Conservation (phyloP, 108 stramenopile genomes). For the Discostella pseudostelligera region DNA sequence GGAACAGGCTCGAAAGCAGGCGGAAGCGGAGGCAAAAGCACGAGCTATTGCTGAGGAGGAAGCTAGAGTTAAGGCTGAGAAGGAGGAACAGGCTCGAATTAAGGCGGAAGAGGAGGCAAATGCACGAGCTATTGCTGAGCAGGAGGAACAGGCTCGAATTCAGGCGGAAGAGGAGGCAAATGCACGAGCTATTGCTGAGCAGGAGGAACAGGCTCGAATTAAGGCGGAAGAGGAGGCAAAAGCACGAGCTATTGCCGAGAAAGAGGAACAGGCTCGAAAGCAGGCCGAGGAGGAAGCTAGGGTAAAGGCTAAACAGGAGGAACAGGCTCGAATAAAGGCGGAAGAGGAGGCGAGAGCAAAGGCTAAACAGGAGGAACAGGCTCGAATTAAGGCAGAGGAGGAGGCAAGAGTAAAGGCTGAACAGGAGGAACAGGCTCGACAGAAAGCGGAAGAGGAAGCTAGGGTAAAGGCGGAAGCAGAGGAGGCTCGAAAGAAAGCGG, state of each 20-base stretch:
- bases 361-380: too few species aligned
- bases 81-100: not conserved
- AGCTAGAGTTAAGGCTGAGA: slow-evolving; percentile 11
- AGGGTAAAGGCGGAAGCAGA: too few species aligned
- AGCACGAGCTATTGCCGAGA: too few species aligned
- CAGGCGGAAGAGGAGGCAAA: slow-evolving; percentile 2
- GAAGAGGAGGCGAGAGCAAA: slow-evolving; percentile 13
- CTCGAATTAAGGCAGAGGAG: too few species aligned
- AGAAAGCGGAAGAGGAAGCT: too few species aligned
- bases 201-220: not conserved
- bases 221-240: slow-evolving; percentile 1
- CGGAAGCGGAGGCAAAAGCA: slow-evolving; percentile 1
- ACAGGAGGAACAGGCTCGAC: too few species aligned
- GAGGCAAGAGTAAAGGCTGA: too few species aligned
- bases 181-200: not conserved
- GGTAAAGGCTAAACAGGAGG: slow-evolving; percentile 5
- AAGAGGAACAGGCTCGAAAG: slow-evolving; percentile 1
- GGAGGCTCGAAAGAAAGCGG: too few species aligned
- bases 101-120: slow-evolving; percentile 1
- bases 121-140: not conserved
- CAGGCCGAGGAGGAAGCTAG: slow-evolving; percentile 8
- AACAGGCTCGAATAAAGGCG: slow-evolving; percentile 12
- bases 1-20: slow-evolving; percentile 2
- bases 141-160: not conserved
- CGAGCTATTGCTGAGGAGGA: slow-evolving; percentile 8